Base-by-base conservation (phyloP, 2,329 filamentous ascomycete species). In the Calonectria leucothoes region DNA sequence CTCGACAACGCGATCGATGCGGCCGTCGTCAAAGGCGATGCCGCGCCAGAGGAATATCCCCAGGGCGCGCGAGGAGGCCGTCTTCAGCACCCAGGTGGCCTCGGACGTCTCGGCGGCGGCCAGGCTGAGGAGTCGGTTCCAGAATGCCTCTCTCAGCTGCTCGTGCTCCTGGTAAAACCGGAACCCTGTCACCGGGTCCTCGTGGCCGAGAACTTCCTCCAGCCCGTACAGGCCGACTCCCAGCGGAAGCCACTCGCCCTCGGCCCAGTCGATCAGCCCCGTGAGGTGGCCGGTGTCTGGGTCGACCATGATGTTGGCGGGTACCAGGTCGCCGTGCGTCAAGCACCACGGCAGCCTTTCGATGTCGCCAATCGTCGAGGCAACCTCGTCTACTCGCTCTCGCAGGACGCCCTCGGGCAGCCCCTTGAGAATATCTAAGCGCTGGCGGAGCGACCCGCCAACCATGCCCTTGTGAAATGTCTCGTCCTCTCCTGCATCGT, bases 181-280 rank as follows among this genome's bases (percentile, higher is more conserved):
- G 72, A 87, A 87, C 37, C 83, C 84, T 2, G 79, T 76, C 6
- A 69, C 71, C 4, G 76, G 39, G 12, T 77, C 80, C n/a, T 87
- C 78, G 70, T 85, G 83, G 0, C 91, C 90, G 0, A 93, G 83
- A 1, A 93, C 78, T 80, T 91, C 87, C 78, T 93, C 91, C 0
- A 93, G 81, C 0, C 91, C 91, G 76, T 92, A 93, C 52, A 92
- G 81, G 31, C 88, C 89, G 4, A 89, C 84, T 0, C 91, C 92
- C 76, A 92, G 91, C 0, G 91, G 91, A 11, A 92, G 80, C 72
- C 84, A 87, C 78, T 93, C 91, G 0, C 88, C 90, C 78, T 93
- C 92, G 0, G 90, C 90, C 92, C 91, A 93, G 78, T 93, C 92
- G 0, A 93, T 85, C 1, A 93, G 72, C 1, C 91, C 92, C 0